Percentiles rank a stretch among this genome's conserved stretches.
Conservation (phyloP, 306 rosid species). For the Cucurbita pepo region DNA sequence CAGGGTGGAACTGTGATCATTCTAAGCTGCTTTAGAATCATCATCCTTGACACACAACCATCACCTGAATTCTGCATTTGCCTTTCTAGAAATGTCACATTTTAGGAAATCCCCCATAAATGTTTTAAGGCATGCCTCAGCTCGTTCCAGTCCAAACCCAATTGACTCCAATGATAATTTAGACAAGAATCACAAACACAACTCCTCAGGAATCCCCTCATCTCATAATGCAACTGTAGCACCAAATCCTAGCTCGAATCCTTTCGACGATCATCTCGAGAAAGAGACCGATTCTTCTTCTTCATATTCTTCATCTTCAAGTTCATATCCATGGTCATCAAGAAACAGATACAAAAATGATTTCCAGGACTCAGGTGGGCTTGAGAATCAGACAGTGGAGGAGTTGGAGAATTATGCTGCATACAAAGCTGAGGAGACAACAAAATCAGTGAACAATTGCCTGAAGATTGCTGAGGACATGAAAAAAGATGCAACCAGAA, state of each 20-base stretch:
- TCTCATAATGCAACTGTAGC: conserved; percentile 14
- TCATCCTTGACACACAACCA: not conserved
- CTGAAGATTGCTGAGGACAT: conserved; percentile 88
- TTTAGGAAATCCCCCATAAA: conserved; percentile 1
- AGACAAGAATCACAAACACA: not conserved
- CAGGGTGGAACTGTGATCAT: not conserved
- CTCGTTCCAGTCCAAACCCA: not conserved
- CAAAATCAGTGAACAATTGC: conserved; percentile 57
- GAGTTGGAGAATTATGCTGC: conserved; percentile 70
- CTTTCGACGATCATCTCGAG: conserved; percentile 43
- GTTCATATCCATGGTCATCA: conserved; percentile 21
- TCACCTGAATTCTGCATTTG: not conserved
- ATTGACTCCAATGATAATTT: not conserved
- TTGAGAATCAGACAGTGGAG: conserved; percentile 75
- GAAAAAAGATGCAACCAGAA: conserved; percentile 72
- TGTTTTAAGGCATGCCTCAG: not conserved
- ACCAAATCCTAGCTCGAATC: conserved; percentile 38
- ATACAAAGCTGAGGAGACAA: conserved; percentile 88
- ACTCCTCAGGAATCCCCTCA: not conserved
- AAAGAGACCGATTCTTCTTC: conserved; percentile 22
- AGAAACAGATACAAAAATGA: conserved; percentile 54
- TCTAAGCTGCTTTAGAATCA: not conserved
- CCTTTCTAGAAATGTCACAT: not conserved
- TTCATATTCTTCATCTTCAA: conserved; percentile 16
- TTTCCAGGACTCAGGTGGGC: conserved; percentile 65